Base-by-base conservation (phyloP, 495 filamentous ascomycete genomes). In the Ascodesmis nigricans region DNA sequence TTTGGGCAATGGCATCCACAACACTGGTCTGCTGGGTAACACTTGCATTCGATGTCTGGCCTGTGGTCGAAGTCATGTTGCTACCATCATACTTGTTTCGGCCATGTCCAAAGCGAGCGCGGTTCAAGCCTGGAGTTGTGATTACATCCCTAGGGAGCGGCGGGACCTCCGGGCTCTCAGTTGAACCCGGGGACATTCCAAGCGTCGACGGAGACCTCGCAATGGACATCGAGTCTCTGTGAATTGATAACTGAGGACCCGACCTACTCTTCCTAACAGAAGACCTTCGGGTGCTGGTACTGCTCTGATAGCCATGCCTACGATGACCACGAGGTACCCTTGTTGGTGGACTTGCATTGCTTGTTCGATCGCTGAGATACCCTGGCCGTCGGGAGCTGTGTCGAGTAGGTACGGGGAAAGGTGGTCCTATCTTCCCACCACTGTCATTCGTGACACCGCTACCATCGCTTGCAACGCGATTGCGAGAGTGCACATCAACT, bases 1-100 rank as follows among this genome's bases (percentile, higher is more conserved):
- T 92, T 45, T 91, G 79, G 2, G 87, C 82, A 55, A 97, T 95
- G 9, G 87, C 79, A 58, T 95, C 84, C n/a, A 95, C 82, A 18
- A 95, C 87, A 38, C 69, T 76, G 0, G 75, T 75, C 18, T 74
- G 63, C 46, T 81, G 71, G 26, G 65, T 63, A 2, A 62, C 56
- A 43, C 70, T 72, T 1, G 58, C 66, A 29, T 63, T 55, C 19
- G 79, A 79, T 31, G 60, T 59, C 17, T 46, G 47, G 29, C 45
- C 52, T 5, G 63, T 68, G 42, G 61, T 61, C 2, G 62, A 63
- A 1, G 66, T 73, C 28, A 59, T 67, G 4, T 56, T 65, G 36
- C 36, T 50, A 13, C 43, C 41, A 10, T 45, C 41, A 20, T 49
- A 24, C 20, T 35, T 49, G 21, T 50, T 41, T 16, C 31, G 45